These are phyloP conservation scores for Alternaria hordeiaustralica DNA, from an alignment of 2,329 filamentous ascomycete species.

Conservation along the genomic window DNA sequence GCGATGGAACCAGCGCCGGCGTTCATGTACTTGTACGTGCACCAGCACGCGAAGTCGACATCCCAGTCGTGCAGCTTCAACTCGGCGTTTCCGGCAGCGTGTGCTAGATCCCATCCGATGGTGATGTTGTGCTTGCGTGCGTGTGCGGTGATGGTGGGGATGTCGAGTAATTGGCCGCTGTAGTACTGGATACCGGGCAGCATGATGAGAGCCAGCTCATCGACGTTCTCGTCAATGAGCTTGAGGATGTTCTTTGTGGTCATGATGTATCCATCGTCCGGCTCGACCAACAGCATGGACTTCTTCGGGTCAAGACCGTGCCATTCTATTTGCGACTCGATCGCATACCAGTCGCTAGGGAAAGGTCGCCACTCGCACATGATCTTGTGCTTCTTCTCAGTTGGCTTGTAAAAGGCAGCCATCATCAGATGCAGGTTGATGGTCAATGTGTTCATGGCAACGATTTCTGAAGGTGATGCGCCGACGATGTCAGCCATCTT, in stretches of 20 bases:
- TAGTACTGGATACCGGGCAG: constrained; percentile 91
- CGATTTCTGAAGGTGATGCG: constrained; percentile 73
- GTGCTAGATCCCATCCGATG: constrained; percentile 87
- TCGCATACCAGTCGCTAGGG: constrained; percentile 84
- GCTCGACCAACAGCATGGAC: constrained; percentile 72
- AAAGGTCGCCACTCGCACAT: constrained; percentile 88
- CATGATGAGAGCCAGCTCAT: constrained; percentile 74
- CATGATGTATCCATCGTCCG: constrained; percentile 68
- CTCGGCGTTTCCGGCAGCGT: constrained; percentile 84
- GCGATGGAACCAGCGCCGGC: constrained; percentile 81
- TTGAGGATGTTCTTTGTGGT: constrained; percentile 72
- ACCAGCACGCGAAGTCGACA: constrained; percentile 92
- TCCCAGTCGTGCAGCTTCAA: constrained; percentile 83
- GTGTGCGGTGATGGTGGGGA: constrained; percentile 76
- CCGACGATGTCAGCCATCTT: constrained; percentile 78
- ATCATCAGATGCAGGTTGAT: constrained; percentile 83
- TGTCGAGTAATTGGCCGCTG: constrained; percentile 86
- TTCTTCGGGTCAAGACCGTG: constrained; percentile 68
- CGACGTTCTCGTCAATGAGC: constrained; percentile 75
- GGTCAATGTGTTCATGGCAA: constrained; percentile 86
- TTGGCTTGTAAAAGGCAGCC: constrained; percentile 82
- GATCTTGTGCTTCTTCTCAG: constrained; percentile 71
- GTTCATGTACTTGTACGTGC: constrained; percentile 94
- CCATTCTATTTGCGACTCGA: constrained; percentile 82
- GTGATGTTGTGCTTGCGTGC: constrained; percentile 73